These are phyloP conservation scores for Jimgerdemannia lactiflua DNA, from an alignment of 192 early-diverging fungal species.

Conservation along the genomic window DNA sequence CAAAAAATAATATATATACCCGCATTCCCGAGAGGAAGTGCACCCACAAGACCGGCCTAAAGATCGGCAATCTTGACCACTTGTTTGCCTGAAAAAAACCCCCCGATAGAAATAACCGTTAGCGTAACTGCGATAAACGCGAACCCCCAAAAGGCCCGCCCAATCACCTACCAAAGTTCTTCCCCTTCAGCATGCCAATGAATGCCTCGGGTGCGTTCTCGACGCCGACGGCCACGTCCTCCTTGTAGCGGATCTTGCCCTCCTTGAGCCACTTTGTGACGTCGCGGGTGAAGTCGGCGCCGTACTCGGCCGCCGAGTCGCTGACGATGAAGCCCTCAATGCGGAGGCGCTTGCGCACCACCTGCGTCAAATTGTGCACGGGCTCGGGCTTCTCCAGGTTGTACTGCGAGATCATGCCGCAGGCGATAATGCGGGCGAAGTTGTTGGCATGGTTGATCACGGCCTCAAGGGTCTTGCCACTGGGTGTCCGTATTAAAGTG, in stretches of 20 bases:
- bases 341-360: constrained; percentile 54
- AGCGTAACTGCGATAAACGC: no score
- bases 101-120: no score
- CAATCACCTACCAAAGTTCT: constrained; percentile 58
- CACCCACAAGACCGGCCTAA: no score
- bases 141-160: no score
- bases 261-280: constrained; percentile 54
- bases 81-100: background rate
- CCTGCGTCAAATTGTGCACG: constrained; percentile 52
- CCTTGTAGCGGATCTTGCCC: constrained; percentile 58
- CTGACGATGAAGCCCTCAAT: constrained; percentile 68
- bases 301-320: constrained; percentile 40
- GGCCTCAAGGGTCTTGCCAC: constrained; percentile 73
- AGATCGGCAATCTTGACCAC: background rate
- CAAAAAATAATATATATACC: no score
- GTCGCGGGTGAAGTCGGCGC: constrained; percentile 54
- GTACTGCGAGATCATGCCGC: constrained; percentile 77
- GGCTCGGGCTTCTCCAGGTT: constrained; percentile 41
- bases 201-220: constrained; percentile 63
- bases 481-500: background rate
- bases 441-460: constrained; percentile 62
- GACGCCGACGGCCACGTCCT: constrained; percentile 59
- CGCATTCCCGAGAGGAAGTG: no score
- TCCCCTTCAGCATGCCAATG: constrained; percentile 58
- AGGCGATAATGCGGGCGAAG: constrained; percentile 65